These are phyloP conservation scores for Gastrolobium bilobum DNA, from an alignment of 306 rosid genomes.

Conservation along the genomic window DNA sequence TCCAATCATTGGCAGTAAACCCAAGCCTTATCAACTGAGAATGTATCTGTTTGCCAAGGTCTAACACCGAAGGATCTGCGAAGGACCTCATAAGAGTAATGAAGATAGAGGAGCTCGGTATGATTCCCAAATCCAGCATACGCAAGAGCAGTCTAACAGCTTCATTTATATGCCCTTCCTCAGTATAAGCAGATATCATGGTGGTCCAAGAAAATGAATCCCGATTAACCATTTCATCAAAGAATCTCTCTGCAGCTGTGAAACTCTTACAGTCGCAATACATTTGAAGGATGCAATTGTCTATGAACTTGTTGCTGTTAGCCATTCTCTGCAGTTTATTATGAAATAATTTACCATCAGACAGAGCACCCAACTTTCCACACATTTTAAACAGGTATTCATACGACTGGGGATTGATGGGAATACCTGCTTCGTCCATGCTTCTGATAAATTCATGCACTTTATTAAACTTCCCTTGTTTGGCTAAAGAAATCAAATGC, in stretches of 20 bases:
- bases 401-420: slow-evolving; percentile 54
- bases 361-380: slow-evolving; percentile 53
- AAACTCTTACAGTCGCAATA: slow-evolving; percentile 63
- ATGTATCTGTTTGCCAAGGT: slow-evolving; percentile 65
- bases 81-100: slow-evolving; percentile 55
- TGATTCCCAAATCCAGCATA: slow-evolving; percentile 57
- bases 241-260: slow-evolving; percentile 55
- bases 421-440: slow-evolving; percentile 58
- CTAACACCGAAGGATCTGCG: slow-evolving; percentile 47
- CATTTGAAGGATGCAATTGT: slow-evolving; percentile 62
- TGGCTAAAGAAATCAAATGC: slow-evolving; percentile 66
- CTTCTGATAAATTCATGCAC: slow-evolving; percentile 61
- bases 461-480: slow-evolving; percentile 59
- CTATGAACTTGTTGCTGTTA: slow-evolving; percentile 53
- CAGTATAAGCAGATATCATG: slow-evolving; percentile 61
- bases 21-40: slow-evolving; percentile 62
- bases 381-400: slow-evolving; percentile 61
- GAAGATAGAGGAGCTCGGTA: slow-evolving; percentile 56
- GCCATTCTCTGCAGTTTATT: slow-evolving; percentile 48
- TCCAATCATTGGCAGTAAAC: slow-evolving; percentile 42
- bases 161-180: slow-evolving; percentile 50
- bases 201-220: slow-evolving; percentile 59
- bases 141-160: slow-evolving; percentile 54
- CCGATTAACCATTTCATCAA: slow-evolving; percentile 60
- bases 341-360: slow-evolving; percentile 60